Evolutionary conservation across 257 asterid species (phyloP), one percentile per base, ranked within the genome.

Genomic region (Buddleja alternifolia): DNA sequence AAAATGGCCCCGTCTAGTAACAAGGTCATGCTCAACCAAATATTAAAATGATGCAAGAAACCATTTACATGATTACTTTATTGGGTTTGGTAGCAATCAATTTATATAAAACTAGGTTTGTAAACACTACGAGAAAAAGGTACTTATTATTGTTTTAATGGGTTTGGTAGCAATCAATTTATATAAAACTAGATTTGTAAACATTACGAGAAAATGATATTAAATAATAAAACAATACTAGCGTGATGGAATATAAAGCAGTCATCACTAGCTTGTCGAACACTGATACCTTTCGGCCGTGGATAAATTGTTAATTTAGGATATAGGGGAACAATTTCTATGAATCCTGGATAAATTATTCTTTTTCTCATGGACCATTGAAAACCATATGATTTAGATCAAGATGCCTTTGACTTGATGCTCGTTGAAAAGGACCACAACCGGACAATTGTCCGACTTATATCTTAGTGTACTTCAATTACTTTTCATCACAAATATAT

Each of bases 351-450:
- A 52, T 52, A 54, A 55, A 73, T n/a, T 29, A 36, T 67, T 55
- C 66, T 67, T 45, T 51, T 47, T 36, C 14, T n/a, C n/a, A 42
- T 15, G 77, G 67, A 63, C 65, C 39, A 54, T 14, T n/a, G 44
- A 17, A 29, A 42, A 14, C 5, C 48, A 10, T 29, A 25, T 7
- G 21, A 39, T 50, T 39, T 8, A 10, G 8, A 24, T 14, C 62
- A 41, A 79, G 73, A 79, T 79, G 79, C 66, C 37, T 42, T 12
- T 45, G 37, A 15, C 29, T 45, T 37, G 74, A 80, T 76, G 70
- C 81, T 66, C 54, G 25, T 17, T 29, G 47, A 29, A 71, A 68
- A 48, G 60, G 36, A 25, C 53, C 57, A 29, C 42, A 17, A 41
- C 5, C 2, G 34, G 73, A 67, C 60, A 51, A 42, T n/a, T 3